Conservation (phyloP, 805 yeast species). For the Candida adriatica region DNA sequence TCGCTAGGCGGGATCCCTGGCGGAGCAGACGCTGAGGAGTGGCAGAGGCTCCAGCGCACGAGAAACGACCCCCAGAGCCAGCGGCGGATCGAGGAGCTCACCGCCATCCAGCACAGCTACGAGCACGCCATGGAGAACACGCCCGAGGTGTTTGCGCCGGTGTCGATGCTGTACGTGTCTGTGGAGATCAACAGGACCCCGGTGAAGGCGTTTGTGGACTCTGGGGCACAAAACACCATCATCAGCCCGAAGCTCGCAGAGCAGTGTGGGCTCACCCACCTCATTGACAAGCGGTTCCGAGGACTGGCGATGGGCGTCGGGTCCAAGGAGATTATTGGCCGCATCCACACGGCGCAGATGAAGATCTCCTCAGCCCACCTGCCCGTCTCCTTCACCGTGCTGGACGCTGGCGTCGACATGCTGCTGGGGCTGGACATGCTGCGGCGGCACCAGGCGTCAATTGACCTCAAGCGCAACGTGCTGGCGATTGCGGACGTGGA, state of each 20-base stretch:
- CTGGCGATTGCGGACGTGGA: constrained; percentile 68
- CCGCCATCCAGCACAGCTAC: constrained; percentile 73
- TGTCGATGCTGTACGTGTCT: constrained; percentile 76
- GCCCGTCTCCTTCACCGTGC: constrained; percentile 63
- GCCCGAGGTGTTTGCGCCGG: constrained; percentile 83
- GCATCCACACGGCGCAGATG: constrained; percentile 84
- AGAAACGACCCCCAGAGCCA: constrained; percentile 71
- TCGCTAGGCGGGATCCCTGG: background rate
- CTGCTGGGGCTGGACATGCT: constrained; percentile 89
- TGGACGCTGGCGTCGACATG: constrained; percentile 69
- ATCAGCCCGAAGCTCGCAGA: constrained; percentile 75
- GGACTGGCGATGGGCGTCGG: constrained; percentile 95
- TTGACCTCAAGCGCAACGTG: constrained; percentile 63
- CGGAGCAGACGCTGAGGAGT: constrained; percentile 12
- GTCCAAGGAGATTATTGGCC: constrained; percentile 65
- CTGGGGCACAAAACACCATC: constrained; percentile 92
- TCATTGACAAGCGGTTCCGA: constrained; percentile 63
- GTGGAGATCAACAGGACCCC: constrained; percentile 73
- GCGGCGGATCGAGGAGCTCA: constrained; percentile 55
- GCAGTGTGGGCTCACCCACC: constrained; percentile 55
- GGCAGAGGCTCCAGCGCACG: constrained; percentile 47
- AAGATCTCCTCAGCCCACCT: constrained; percentile 60
- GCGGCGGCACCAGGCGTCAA: constrained; percentile 75
- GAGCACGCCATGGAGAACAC: constrained; percentile 75
- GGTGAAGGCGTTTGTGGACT: constrained; percentile 90